These are phyloP conservation scores for Cucurbita pepo DNA, from an alignment of 306 rosid species.

Conservation along the genomic window DNA sequence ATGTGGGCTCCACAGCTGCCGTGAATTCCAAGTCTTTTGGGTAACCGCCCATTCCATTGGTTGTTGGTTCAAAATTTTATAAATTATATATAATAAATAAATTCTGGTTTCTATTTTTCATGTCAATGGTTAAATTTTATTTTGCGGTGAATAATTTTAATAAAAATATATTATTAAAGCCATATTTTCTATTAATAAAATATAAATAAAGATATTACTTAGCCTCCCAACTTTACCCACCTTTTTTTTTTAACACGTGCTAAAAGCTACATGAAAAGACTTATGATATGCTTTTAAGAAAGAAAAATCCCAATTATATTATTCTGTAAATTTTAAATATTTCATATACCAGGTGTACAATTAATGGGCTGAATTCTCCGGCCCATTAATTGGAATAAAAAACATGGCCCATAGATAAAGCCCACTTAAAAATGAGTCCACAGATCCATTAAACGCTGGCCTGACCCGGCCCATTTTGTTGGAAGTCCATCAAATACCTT, in stretches of 20 bases:
- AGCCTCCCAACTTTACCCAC: not conserved
- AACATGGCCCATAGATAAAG: not conserved
- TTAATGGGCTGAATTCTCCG: too few relatives aligned
- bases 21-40: conserved; percentile 18
- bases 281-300: not conserved
- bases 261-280: not conserved
- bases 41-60: not conserved
- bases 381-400: too few relatives aligned
- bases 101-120: too few relatives aligned
- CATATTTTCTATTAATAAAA: not conserved
- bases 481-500: not conserved
- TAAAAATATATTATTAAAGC: not conserved
- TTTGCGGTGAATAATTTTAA: not conserved
- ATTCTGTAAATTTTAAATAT: not conserved
- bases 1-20: conserved; percentile 9
- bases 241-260: not conserved
- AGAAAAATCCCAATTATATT: not conserved
- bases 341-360: not conserved
- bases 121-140: not conserved
- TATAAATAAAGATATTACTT: not conserved
- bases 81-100: too few relatives aligned
- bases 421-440: not conserved
- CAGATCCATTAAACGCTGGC: not conserved
- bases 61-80: not conserved
- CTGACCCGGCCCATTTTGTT: not conserved